phyloP scores from a whole-genome alignment of 257 asterid genomes.

The Solanum habrochaites region DNA sequence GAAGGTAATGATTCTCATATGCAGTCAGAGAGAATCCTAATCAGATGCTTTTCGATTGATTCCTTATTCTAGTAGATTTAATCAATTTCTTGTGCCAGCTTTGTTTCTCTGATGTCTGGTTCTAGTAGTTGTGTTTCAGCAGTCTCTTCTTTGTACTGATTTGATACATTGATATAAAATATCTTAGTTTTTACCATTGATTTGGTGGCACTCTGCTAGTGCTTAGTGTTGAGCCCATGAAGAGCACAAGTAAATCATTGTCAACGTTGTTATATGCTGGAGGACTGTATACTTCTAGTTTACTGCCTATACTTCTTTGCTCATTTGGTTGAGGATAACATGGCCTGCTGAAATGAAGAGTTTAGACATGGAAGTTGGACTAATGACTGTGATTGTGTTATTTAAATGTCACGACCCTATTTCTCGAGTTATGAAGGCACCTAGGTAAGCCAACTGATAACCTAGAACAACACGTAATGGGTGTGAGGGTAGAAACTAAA shows the following conservation, averaged over 20 bases:
- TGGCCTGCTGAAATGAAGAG: neutral
- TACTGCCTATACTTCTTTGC: neutral
- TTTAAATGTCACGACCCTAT: too few relatives aligned
- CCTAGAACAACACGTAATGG: too few relatives aligned
- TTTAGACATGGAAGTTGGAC: neutral
- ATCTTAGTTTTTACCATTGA: neutral
- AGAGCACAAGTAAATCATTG: neutral
- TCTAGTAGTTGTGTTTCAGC: neutral
- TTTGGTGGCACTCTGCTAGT: neutral
- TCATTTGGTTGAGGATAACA: neutral
- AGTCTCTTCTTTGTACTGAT: neutral
- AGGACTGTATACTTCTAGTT: neutral
- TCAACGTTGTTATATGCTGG: neutral
- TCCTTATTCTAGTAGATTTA: neutral
- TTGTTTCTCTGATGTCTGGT: neutral
- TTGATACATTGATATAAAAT: neutral
- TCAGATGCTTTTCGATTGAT: neutral
- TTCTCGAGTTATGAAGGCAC: too few relatives aligned
- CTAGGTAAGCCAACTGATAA: too few relatives aligned
- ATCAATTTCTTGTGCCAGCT: neutral
- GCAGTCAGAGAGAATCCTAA: neutral
- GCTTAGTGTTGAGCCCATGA: neutral
- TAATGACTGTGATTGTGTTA: neutral
- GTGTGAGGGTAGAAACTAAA: too few relatives aligned
- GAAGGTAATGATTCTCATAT: neutral